phyloP scores from a whole-genome alignment of 805 yeast species.

The Zygosaccharomyces rouxii region DNA sequence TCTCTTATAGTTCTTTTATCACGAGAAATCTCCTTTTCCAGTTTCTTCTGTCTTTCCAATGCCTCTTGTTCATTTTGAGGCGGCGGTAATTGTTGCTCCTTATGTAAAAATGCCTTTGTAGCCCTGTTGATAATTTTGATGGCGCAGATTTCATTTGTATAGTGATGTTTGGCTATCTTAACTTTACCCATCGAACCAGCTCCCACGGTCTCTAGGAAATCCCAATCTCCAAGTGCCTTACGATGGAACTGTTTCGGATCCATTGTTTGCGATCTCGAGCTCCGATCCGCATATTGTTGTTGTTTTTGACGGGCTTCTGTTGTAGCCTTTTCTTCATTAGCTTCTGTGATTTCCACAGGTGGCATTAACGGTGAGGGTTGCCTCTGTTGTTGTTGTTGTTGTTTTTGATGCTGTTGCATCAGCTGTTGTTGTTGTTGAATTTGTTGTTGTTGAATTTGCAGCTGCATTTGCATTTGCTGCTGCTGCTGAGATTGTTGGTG shows the following conservation, averaged over 20 bases:
- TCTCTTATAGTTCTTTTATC: constrained; percentile 92
- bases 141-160: constrained; percentile 80
- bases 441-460: constrained; percentile 8
- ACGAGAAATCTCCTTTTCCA: constrained; percentile 78
- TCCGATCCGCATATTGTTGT: constrained; percentile 16
- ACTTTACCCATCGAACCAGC: constrained; percentile 99
- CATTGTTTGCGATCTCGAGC: constrained; percentile 9
- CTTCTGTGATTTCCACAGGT: constrained; percentile 21
- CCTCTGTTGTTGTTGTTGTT: background rate
- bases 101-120: constrained; percentile 66
- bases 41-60: constrained; percentile 60
- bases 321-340: constrained; percentile 6
- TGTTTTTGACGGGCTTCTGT: constrained; percentile 11
- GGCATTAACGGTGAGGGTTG: constrained; percentile 22
- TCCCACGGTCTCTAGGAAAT: constrained; percentile 88
- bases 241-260: constrained; percentile 57
- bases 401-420: constrained; percentile 7
- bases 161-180: constrained; percentile 81
- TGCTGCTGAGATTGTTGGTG: constrained; percentile 10
- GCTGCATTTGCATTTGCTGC: constrained; percentile 1
- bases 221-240: constrained; percentile 94
- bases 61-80: constrained; percentile 55
- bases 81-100: constrained; percentile 65
- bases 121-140: constrained; percentile 93
- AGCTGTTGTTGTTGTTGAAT: background rate